These are phyloP conservation scores for Prosopis cineraria DNA, from an alignment of 306 rosid species.

Conservation along the genomic window DNA sequence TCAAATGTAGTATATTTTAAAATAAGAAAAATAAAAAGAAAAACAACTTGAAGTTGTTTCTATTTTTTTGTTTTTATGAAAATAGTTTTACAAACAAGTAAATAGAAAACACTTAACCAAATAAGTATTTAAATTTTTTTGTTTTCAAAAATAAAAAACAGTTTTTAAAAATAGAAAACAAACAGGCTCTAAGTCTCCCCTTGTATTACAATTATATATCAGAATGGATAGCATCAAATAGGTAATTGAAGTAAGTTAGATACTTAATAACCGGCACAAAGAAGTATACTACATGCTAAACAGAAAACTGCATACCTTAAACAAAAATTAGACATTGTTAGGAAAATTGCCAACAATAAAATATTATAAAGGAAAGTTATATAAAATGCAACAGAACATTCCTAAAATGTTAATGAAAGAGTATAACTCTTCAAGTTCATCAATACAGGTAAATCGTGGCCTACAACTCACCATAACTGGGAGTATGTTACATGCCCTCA, in stretches of 20 bases:
- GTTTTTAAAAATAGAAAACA: too few relatives aligned
- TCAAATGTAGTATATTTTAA: too few relatives aligned
- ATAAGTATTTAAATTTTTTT: too few relatives aligned
- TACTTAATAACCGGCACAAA: background rate
- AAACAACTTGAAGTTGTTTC: too few relatives aligned
- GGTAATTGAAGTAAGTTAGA: background rate
- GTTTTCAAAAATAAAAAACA: too few relatives aligned
- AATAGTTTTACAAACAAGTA: too few relatives aligned
- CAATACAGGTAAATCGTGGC: background rate
- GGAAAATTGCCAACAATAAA: conserved; percentile 16
- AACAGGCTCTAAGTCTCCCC: too few relatives aligned
- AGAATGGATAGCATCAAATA: background rate
- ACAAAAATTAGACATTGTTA: background rate
- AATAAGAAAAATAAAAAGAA: too few relatives aligned
- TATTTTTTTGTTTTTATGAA: too few relatives aligned
- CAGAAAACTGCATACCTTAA: background rate
- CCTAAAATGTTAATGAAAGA: background rate
- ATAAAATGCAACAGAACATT: background rate
- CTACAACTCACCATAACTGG: background rate
- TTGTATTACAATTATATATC: too few relatives aligned
- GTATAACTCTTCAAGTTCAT: conserved; percentile 6
- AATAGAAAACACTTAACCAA: too few relatives aligned
- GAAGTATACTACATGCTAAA: background rate
- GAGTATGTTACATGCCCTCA: background rate
- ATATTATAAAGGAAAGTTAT: background rate